phyloP scores from a whole-genome alignment of 768 basidiomycete species.

The Tricholoma sp. region DNA sequence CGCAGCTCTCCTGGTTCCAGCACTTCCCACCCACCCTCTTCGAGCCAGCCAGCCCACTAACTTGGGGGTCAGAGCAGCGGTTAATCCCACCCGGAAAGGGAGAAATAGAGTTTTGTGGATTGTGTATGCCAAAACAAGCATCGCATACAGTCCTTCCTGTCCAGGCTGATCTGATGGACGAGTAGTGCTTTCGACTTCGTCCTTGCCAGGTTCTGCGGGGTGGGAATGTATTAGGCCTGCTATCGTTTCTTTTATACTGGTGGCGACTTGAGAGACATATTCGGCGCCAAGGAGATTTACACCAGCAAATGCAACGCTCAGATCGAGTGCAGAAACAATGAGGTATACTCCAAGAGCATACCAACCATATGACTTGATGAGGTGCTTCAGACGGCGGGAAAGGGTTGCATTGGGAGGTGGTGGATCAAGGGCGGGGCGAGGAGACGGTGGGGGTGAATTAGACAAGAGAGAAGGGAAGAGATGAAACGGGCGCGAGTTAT shows the following conservation, averaged over 20 bases:
- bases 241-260: conserved; percentile 48
- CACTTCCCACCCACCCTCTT: conserved; percentile 76
- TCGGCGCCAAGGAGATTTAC: conserved; percentile 90
- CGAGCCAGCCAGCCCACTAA: conserved; percentile 81
- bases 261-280: conserved; percentile 68
- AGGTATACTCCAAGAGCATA: conserved; percentile 92
- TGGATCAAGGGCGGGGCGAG: conserved; percentile 22
- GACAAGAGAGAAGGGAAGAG: conserved; percentile 41
- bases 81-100: conserved; percentile 84
- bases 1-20: conserved; percentile 64
- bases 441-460: conserved; percentile 30
- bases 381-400: conserved; percentile 68
- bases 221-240: conserved; percentile 41
- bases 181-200: conserved; percentile 49
- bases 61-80: conserved; percentile 78
- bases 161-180: conserved; percentile 30
- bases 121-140: conserved; percentile 88
- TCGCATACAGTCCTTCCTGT: conserved; percentile 82
- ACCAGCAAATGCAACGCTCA: conserved; percentile 76
- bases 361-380: conserved; percentile 93
- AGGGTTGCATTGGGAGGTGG: conserved; percentile 50
- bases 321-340: conserved; percentile 70
- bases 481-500: conserved; percentile 43
- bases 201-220: conserved; percentile 61
- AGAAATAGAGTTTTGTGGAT: conserved; percentile 94